Base-by-base conservation (phyloP, 1,284 basidiomycete species). In the Ganoderma meredithae region DNA sequence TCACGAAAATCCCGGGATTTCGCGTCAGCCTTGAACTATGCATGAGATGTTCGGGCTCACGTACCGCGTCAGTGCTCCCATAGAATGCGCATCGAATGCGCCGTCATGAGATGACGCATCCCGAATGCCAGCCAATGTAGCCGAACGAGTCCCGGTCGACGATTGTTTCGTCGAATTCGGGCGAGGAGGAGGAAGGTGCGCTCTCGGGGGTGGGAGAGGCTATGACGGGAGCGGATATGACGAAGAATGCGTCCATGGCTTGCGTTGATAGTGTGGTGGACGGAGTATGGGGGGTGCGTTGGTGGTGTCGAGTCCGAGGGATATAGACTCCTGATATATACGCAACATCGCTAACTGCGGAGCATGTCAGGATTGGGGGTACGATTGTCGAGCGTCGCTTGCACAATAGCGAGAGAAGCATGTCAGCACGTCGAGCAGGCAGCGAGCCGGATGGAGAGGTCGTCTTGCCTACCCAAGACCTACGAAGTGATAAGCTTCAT, bases 181-280 rank as follows among this genome's bases (percentile, higher is more conserved):
- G 12, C 9, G 25, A 52, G 25, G 49, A 52, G 2, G 49, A 52
- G 12, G n/a, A 10, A 5, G 27, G 1, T 1, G 22, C 12, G 25
- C 49, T 27, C 49, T 52, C 49, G 13, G 27, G 12, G 9, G 27
- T 3, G 27, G 36, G 9, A 25, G 49, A 25, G 25, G 27, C 13
- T 1, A 27, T 13, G 49, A 52, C 5, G 13, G 52, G 52, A 12
- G 31, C 31, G 4, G 27, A 55, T 27, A 55, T 55, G 27, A 22
- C n/a, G 52, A 53, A 53, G 27, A 53, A 53, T 31, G 52, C 52
- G 52, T 53, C 52, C 52, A 53, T 53, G 52, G 15, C 13, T 13
- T 25, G 27, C 0, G 27, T 13, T 31, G 12, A 12, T 25, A 53
- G 10, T 1, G 1, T 53, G 49, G 27, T 12, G 13, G 25, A 31